Evolutionary conservation across 2,329 filamentous ascomycete genomes (phyloP), one percentile per base, ranked within the genome.

Genomic region (Ophiosphaerella narmari): DNA sequence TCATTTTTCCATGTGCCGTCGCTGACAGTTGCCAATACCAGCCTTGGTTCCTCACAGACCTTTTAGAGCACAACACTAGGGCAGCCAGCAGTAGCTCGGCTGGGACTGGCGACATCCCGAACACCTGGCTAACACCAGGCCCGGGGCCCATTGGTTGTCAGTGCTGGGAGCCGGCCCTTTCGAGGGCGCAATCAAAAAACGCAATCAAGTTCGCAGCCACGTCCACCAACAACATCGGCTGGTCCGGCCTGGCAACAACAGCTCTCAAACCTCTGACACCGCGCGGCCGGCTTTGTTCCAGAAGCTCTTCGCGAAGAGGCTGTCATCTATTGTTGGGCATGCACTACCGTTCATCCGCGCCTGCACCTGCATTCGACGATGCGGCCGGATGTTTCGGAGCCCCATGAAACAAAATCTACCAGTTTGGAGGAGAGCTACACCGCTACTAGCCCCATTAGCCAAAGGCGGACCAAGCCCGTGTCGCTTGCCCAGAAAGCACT

Each of bases 51-150:
- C 18, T 21, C 18, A 21, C 18, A 21, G 18, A 21, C 18, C 18
- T 21, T 24, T 16, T 41, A 8, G 9, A 36, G 29, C 37, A 13
- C 32, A 7, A 11, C 40, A 33, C 5, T 13, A 39, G 29, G 33
- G 38, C 38, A 43, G 43, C 36, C 39, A 14, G 43, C 43, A 35
- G 51, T 14, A 48, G 49, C 33, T 29, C 41, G 34, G 39, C 39
- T 43, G 24, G 31, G 14, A 12, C 39, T 48, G 50, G 40, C 43
- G 46, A 46, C 48, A 46, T 52, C 37, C 48, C 54, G 43, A 46
- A 43, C 16, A 47, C 46, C 44, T 47, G 46, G 44, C 42, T 43
- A 26, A 26, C 26, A 29, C 26, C 7, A 29, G 11, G 7, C 26
- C 11, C 4, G 11, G 11, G 26, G 26, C 18, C 35, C 13, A 41